Evolutionary conservation across 345 rosid genomes (phyloP).

Genomic region (Rhizophora mangle): DNA sequence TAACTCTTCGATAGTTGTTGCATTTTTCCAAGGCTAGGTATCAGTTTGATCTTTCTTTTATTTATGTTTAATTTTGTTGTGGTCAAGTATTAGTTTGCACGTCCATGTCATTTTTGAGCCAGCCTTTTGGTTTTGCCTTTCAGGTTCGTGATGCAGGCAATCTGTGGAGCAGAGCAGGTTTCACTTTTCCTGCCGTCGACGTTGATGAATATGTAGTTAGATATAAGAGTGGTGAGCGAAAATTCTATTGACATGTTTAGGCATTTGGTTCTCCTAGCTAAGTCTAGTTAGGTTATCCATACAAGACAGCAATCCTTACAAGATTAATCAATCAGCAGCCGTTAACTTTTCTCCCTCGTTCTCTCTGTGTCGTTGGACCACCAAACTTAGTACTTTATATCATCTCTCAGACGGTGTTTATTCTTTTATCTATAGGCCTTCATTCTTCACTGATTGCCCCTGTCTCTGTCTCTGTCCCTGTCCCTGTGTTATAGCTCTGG

Average conservation of each 20-base stretch:
- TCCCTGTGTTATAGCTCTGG: slow-evolving; percentile 52
- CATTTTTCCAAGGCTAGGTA: too few species aligned
- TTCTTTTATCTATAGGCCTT: too few species aligned
- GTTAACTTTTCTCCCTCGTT: not conserved
- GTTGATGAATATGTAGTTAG: slow-evolving; percentile 84
- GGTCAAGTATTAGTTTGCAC: not conserved
- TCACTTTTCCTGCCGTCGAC: slow-evolving; percentile 89
- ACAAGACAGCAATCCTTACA: not conserved
- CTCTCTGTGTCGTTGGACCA: not conserved
- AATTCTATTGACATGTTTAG: slow-evolving; percentile 1
- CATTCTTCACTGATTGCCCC: too few species aligned
- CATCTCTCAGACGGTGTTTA: too few species aligned
- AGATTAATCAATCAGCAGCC: not conserved
- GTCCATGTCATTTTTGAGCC: not conserved
- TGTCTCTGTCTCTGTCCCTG: too few species aligned
- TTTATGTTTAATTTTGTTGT: not conserved
- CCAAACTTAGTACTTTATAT: too few species aligned
- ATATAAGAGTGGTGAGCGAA: slow-evolving; percentile 68
- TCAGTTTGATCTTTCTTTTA: too few species aligned
- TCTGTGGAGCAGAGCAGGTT: slow-evolving; percentile 93
- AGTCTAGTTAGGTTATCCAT: not conserved
- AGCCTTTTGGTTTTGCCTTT: not conserved
- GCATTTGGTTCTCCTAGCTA: not conserved
- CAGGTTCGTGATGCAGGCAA: slow-evolving; percentile 98
- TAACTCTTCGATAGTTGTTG: too few species aligned